These are phyloP conservation scores for Mycena kentingensis DNA, from an alignment of 768 basidiomycete species.

Conservation along the genomic window DNA sequence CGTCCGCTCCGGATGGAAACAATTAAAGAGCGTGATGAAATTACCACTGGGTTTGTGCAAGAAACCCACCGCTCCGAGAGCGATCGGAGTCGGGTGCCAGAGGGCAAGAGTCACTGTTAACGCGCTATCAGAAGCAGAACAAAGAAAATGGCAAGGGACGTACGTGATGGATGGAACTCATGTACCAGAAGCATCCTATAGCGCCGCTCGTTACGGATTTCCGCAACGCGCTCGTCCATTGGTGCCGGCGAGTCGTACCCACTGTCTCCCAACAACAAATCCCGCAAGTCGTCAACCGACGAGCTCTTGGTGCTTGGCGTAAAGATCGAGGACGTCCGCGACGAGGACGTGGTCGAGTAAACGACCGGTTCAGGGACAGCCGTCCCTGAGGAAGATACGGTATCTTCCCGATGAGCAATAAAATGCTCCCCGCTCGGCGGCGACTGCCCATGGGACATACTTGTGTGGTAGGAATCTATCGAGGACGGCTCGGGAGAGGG, in stretches of 20 bases:
- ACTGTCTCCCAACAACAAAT: constrained; percentile 23
- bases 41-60: constrained; percentile 60
- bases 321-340: constrained; percentile 37
- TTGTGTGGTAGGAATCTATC: constrained; percentile 27
- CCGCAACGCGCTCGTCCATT: constrained; percentile 38
- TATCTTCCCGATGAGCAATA: constrained; percentile 34
- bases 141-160: constrained; percentile 26
- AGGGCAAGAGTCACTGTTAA: constrained; percentile 61
- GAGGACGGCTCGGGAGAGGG: constrained; percentile 17
- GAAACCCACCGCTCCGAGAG: constrained; percentile 76
- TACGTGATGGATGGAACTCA: constrained; percentile 70
- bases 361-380: constrained; percentile 41
- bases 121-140: background rate
- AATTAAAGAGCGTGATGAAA: constrained; percentile 75
- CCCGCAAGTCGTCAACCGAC: constrained; percentile 24
- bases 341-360: constrained; percentile 36
- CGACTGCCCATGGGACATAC: constrained; percentile 22
- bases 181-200: constrained; percentile 71
- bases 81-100: constrained; percentile 66
- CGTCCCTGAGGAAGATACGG: constrained; percentile 33
- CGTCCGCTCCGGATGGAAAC: constrained; percentile 54
- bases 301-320: constrained; percentile 27
- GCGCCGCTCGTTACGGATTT: constrained; percentile 59
- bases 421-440: constrained; percentile 8
- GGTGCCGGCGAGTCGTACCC: constrained; percentile 45